Base-by-base conservation (phyloP, 441 rosid species). In the Erysimum cheiri region DNA sequence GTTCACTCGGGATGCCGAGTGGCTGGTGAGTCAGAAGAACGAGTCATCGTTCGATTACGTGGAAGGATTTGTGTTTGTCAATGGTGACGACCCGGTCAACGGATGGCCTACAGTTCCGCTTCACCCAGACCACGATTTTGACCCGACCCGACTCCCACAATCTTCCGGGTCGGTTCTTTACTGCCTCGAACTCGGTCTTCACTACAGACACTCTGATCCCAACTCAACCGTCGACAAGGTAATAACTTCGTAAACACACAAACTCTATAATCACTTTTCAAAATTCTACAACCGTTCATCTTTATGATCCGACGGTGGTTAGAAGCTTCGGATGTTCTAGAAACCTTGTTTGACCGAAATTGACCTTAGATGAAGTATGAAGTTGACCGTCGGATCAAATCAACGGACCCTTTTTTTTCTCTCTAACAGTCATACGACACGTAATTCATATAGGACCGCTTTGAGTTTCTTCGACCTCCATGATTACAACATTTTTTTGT, bases 21-120 rank as follows among this genome's bases (percentile, higher is more conserved):
- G 75, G 77, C 86, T 93, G 29, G 90, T 93, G 82, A 89, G 74
- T 67, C 87, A 60, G 35, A 67, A 72, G 7, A 78, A 78, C 41
- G 86, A 78, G 60, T 52, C 75, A 10, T 87, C 93, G 13, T 89
- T 91, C 44, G 95, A 89, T 75, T 93, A 93, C 79, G 84, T 93
- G 52, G 98, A 93, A 69, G 98, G 98, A 1, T 93, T 88, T 71
- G 95, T 80, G 29, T 89, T 93, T 69, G 91, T 86, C 52, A 91
- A 93, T 85, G 80, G 81, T 52, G 89, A 88, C 64, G 96, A 89
- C 78, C 87, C 85, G 19, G 87, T 82, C 44, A 89, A 93, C 67
- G 98, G 98, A 4, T 85, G 97, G 93, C 91, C 97, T 22, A 69
- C 91, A 3, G 93, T 93, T 36, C 83, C 87, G 8, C 71, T 93